phyloP scores from a whole-genome alignment of 2,329 filamentous ascomycete genomes.

The Samsoniella hepiali region DNA sequence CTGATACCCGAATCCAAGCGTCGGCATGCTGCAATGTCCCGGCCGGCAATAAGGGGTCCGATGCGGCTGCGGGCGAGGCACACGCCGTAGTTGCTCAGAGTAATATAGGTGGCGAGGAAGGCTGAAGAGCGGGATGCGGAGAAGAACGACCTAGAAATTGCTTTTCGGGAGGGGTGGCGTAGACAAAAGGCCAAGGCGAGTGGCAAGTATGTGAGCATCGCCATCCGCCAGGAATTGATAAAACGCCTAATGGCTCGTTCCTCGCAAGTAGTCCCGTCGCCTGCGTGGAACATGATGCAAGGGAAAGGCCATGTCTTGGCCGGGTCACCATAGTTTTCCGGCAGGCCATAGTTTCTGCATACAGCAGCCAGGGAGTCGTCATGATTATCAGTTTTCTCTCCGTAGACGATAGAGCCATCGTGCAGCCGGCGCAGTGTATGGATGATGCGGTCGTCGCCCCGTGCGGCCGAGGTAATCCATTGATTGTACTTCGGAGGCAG shows the following conservation, averaged over 20 bases:
- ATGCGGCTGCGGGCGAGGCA: constrained; percentile 72
- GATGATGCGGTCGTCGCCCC: constrained; percentile 71
- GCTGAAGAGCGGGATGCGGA: constrained; percentile 69
- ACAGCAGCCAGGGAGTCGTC: constrained; percentile 65
- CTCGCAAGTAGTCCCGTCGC: constrained; percentile 69
- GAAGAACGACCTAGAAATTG: constrained; percentile 50
- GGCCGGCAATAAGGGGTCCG: constrained; percentile 64
- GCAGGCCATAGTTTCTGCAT: constrained; percentile 68
- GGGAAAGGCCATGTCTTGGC: constrained; percentile 68
- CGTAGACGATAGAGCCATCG: constrained; percentile 64
- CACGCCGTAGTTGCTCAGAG: constrained; percentile 79
- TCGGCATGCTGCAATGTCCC: constrained; percentile 44
- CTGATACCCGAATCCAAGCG: constrained; percentile 62
- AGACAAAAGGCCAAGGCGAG: constrained; percentile 63
- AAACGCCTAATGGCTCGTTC: constrained; percentile 68
- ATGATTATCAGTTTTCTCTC: constrained; percentile 65
- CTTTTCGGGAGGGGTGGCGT: constrained; percentile 36
- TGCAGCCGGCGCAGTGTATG: constrained; percentile 67
- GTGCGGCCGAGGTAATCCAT: constrained; percentile 77
- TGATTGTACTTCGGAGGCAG: constrained; percentile 72
- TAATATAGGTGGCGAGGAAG: constrained; percentile 74
- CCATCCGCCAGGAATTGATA: constrained; percentile 65
- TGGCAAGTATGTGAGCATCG: constrained; percentile 73
- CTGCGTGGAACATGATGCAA: constrained; percentile 82
- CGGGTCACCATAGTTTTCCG: constrained; percentile 70